Evolutionary conservation across 2,329 filamentous ascomycete genomes (phyloP), one percentile per base, ranked within the genome.

Genomic region (Penicillium brevicompactum): DNA sequence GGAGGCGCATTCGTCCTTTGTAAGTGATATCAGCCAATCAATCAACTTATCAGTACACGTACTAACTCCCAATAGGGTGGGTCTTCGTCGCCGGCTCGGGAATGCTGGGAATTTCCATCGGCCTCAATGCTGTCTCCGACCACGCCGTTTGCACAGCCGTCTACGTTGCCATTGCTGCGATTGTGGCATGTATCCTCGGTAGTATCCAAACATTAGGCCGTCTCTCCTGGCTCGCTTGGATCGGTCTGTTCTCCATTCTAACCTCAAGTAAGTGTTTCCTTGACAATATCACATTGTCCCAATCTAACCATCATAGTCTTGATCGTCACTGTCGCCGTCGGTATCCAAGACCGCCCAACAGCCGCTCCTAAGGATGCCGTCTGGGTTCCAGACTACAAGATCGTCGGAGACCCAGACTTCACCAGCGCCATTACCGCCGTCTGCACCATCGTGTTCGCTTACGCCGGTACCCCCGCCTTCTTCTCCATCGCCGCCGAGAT

Each of bases 401-500:
- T 78, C 21, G 80, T 86, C 52, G 80, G 76, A 13, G 70, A 80
- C 60, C 82, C 84, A 0, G 79, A 75, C 10, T 87, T 87, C 63
- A 78, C 80, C 2, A 79, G 77, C 4, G 84, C 81, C 13, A 84
- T 87, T 60, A 80, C 79, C 0, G 81, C 83, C 32, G 76, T 78
- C 0, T 76, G 78, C 3, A 84, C 81, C 4, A 85, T 87, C 58
- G 84, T 86, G 70, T 78, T 81, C 54, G 82, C 82, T 3, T 78
- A 77, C 7, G 81, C 82, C 1, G 82, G 81, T 24, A 85, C 83
- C 0, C 80, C 79, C 1, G 81, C 82, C 2, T 87, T 86, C 65
- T 70, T 87, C 2, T 82, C 84, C 3, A 82, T 87, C 57, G 86
- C 87, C 47, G 81, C 80, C 0, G 85, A 87, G 71, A 87, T 87